Evolutionary conservation across 768 basidiomycete genomes (phyloP), one percentile per base, ranked within the genome.

Genomic region (Lactarius evosmus): DNA sequence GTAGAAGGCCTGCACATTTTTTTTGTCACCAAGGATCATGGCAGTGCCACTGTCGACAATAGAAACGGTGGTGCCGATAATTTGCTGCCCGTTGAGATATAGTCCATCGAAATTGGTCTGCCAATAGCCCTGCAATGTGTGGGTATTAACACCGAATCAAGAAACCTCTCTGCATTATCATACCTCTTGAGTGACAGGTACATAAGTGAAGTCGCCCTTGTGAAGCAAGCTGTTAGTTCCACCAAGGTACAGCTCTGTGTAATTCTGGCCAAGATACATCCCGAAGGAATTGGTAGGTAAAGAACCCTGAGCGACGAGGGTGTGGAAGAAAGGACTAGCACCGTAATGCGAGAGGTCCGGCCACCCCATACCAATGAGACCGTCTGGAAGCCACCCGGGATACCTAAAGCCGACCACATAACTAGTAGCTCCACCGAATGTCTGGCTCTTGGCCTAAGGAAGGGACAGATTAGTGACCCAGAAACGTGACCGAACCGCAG

Each of bases 401-500:
- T 60, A 17, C 51, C 17, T 58, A 54, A 16, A 11, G 60, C 36
- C 67, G 6, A 69, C 72, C 3, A 66, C 7, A 16, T 76, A 77
- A 58, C 79, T 79, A 2, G 67, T 70, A 11, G 82, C 81, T 19
- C 75, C 77, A 16, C 80, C 82, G 25, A 85, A 63, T 3, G 73
- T 72, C 70, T 84, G 83, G 30, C 66, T 69, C 0, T 62, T 68
- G 4, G 78, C 62, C 66, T 67, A 38, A 12, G 36, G 25, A 25
- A n/a, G 22, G 2, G 19, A 17, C 3, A 30, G 3, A 19, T 36
- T 11, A 46, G 32, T 3, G 17, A 27, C 27, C 1, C 1, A 4
- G 22, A 38, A 34, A 22, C 49, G 25, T 32, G 4, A 14, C 5
- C 57, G 19, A n/a, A 58, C 79, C 22, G 40, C 70, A n/a, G n/a